Evolutionary conservation across 78 protist genomes (phyloP).

Genomic region (Polysphondylium violaceum): DNA sequence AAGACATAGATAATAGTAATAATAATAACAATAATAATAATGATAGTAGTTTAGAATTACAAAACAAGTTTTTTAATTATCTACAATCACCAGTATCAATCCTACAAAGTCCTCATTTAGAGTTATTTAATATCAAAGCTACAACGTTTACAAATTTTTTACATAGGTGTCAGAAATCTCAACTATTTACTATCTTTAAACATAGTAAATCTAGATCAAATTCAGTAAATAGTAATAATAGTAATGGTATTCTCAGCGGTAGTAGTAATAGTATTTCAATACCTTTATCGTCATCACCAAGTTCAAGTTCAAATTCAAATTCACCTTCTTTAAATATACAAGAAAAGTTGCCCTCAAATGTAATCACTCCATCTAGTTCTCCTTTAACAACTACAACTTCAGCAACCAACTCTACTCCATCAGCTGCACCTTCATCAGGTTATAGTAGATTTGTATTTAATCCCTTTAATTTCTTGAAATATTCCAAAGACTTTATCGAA

Average conservation of each 20-base stretch:
- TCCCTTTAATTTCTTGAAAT: conserved; percentile 57
- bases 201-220: conserved; percentile 10
- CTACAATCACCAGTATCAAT: conserved; percentile 61
- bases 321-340: too few relatives aligned
- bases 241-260: neutral
- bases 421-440: conserved; percentile 11
- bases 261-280: neutral
- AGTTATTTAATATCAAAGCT: neutral
- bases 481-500: conserved; percentile 68
- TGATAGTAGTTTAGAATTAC: neutral
- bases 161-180: conserved; percentile 13
- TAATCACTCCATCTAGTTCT: neutral
- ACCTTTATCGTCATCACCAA: conserved; percentile 8
- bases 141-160: conserved; percentile 55
- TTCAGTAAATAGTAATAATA: neutral
- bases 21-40: conserved; percentile 2
- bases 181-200: conserved; percentile 17
- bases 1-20: conserved; percentile 6
- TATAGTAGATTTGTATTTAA: conserved; percentile 37
- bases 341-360: too few relatives aligned
- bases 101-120: conserved; percentile 39
- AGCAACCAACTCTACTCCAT: neutral
- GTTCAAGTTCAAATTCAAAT: neutral
- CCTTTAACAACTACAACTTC: neutral
- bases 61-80: conserved; percentile 40